phyloP scores from a whole-genome alignment of 2,329 filamentous ascomycete species.

The Xylaria sp. region DNA sequence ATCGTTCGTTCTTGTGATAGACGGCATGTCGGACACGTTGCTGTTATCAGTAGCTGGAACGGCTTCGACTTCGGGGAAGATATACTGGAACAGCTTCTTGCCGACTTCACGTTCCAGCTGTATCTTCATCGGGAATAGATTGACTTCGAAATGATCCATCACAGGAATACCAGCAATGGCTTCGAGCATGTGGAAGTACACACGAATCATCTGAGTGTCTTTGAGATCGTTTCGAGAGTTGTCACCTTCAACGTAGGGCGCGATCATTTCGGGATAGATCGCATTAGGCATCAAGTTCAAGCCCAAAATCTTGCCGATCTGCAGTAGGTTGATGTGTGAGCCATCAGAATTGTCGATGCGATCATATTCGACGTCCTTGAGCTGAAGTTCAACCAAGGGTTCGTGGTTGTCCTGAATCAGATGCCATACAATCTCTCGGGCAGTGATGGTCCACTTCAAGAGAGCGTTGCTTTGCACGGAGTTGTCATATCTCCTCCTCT shows the following conservation, averaged over 20 bases:
- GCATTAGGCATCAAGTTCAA: conserved; percentile 86
- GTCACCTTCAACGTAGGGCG: conserved; percentile 72
- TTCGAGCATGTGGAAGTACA: conserved; percentile 98
- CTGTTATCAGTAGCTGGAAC: conserved; percentile 39
- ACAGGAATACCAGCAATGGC: conserved; percentile 96
- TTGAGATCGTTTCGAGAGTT: conserved; percentile 48
- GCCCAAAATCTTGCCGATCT: conserved; percentile 81
- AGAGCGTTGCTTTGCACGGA: conserved; percentile 70
- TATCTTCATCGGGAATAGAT: conserved; percentile 85
- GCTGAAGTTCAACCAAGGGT: conserved; percentile 85
- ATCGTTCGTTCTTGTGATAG: conserved; percentile 46
- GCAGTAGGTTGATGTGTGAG: conserved; percentile 87
- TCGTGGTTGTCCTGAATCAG: conserved; percentile 81
- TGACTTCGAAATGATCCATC: conserved; percentile 94
- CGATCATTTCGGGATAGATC: conserved; percentile 93
- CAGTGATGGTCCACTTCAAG: conserved; percentile 88
- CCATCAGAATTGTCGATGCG: conserved; percentile 96
- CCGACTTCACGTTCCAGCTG: conserved; percentile 91
- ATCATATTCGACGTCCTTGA: conserved; percentile 87
- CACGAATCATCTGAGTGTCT: conserved; percentile 77
- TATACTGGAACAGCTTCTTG: conserved; percentile 91
- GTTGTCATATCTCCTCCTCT: conserved; percentile 77
- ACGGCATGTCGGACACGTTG: conserved; percentile 54
- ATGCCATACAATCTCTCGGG: conserved; percentile 95
- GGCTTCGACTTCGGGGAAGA: conserved; percentile 79